Evolutionary conservation across 202 grass and related monocot species (phyloP).

Genomic region (Panicum virgatum): DNA sequence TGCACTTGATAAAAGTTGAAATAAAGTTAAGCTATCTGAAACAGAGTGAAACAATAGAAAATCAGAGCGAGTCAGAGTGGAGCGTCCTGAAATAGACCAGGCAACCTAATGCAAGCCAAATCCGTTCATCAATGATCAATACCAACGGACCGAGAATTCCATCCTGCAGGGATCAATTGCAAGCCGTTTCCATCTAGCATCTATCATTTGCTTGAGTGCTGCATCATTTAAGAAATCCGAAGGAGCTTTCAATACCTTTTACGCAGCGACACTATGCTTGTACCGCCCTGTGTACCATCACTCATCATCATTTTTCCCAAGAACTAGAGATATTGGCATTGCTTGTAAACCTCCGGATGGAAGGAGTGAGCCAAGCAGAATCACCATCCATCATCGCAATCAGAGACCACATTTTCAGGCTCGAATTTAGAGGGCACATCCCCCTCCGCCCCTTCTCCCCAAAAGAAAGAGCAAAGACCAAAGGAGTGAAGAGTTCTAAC

Average conservation of each 20-base stretch:
- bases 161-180: background rate
- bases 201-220: background rate
- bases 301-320: background rate
- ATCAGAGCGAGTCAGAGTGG: background rate
- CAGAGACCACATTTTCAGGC: background rate
- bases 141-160: background rate
- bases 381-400: background rate
- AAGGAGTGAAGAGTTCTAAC: constrained; percentile 6
- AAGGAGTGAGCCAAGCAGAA: background rate
- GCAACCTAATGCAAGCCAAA: background rate
- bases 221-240: background rate
- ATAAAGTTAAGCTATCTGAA: background rate
- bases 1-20: background rate
- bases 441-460: no score
- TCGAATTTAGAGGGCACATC: background rate
- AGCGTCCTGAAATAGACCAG: background rate
- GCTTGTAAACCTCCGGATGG: background rate
- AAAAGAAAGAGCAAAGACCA: no score
- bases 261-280: background rate
- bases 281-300: background rate
- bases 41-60: background rate
- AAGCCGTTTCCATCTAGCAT: background rate
- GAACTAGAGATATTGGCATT: background rate
- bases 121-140: background rate
- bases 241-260: background rate